Conservation (phyloP, 2,329 filamentous ascomycete genomes). For the Nigrograna mackinnonii region DNA sequence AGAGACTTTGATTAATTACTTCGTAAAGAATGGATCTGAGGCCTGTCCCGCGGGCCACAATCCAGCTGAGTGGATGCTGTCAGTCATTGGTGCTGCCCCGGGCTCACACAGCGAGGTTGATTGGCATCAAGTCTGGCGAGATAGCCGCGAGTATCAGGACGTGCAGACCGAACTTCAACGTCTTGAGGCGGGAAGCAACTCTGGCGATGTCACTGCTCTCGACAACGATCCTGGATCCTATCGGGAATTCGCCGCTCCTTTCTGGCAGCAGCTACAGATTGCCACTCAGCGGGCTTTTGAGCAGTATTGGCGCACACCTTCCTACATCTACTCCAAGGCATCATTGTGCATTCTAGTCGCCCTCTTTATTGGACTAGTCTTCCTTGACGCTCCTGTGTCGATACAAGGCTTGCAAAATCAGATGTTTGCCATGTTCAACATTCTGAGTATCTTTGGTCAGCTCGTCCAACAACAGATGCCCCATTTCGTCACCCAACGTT, state of each 20-base stretch:
- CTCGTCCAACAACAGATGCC: conserved; percentile 79
- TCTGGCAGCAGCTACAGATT: not conserved
- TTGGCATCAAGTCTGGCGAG: not conserved
- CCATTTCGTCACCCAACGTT: conserved; percentile 75
- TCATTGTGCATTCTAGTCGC: conserved; percentile 54
- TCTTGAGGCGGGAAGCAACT: not conserved
- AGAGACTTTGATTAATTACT: conserved; percentile 41
- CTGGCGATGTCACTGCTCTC: not conserved
- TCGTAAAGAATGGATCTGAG: conserved; percentile 49
- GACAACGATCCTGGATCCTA: no score
- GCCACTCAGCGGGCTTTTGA: conserved; percentile 60
- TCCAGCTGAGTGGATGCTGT: conserved; percentile 46
- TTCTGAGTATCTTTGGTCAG: conserved; percentile 74
- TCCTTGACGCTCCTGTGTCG: conserved; percentile 69
- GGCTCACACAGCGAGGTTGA: not conserved
- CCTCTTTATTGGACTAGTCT: conserved; percentile 78
- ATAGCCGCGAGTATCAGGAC: not conserved
- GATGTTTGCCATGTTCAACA: conserved; percentile 79
- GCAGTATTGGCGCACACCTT: conserved; percentile 85
- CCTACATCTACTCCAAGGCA: conserved; percentile 81
- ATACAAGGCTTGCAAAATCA: conserved; percentile 80
- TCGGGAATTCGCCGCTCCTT: not conserved
- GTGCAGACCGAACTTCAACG: not conserved
- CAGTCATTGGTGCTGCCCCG: not conserved
- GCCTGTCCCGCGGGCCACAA: conserved; percentile 51